Base-by-base conservation (phyloP, 2,329 filamentous ascomycete genomes). In the Lachnellula cervina region DNA sequence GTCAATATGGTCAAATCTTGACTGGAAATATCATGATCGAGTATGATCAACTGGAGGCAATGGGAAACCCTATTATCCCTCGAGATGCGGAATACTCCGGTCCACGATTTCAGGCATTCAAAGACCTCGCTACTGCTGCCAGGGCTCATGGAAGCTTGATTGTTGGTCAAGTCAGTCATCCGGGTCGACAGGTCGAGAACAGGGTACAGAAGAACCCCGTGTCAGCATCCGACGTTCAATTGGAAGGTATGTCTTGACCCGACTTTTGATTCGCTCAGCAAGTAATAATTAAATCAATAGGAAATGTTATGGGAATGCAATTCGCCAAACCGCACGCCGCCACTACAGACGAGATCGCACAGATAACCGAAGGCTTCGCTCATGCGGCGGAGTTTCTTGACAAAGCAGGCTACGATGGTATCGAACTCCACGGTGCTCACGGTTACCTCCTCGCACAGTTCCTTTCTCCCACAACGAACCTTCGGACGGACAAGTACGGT, bases 1-100 rank as follows among this genome's bases (percentile, higher is more conserved):
- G 79, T 23, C 74, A 70, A 13, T 74, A 76, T 47, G 82, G 83
- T 11, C 62, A 81, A 25, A 80, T 86, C 56, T 68, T 85, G 1
- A 83, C 81, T 0, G 84, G 84, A 44, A 88, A 88, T 68, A 73
- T 85, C 57, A 83, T 85, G 77, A 76, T 87, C 45, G 80, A 84
- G 48, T 81, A 78, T 59, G 80, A 83, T 49, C 76, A 82, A 51
- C 70, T 85, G 1, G 81, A 84, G 60, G 75, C 74, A 5, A 64
- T 76, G 2, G 82, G 82, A 8, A 83, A 85, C 67, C 71, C 73
- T 0, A 82, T 88, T 64, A 80, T 88, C 44, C 79, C 83, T 1
- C 71, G 70, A 8, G 75, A 74, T 5, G 76, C 76, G 6, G 69
- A 74, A 0, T 79, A 77, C 52, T 71, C 74, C 9, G 84, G 82